Evolutionary conservation across 352 stramenopile species (phyloP), one percentile per base, ranked within the genome.

Genomic region (Globisporangium nunn): DNA sequence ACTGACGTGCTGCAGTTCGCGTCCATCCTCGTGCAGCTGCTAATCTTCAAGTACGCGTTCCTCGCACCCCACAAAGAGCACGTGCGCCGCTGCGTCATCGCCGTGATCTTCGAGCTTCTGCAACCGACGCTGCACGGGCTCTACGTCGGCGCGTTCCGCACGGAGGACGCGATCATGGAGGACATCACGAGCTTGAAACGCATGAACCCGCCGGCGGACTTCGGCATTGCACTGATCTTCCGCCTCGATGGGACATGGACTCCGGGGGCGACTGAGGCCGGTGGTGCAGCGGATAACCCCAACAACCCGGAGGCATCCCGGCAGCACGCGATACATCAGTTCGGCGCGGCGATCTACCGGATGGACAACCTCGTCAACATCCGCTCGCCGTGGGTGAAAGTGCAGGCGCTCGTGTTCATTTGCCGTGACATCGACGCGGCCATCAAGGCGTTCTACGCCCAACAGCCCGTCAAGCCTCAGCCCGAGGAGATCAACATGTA

Each of bases 21-120:
- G 1, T 64, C 61, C 0, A 74, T 89, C 50, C 61, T 87, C 28
- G 59, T 68, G 2, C 79, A 87, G 52, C 64, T 89, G 11, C 56
- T 87, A 30, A 31, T 75, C 39, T 85, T 76, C 59, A 89, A 84
- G 56, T 85, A 87, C 59, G 44, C 67, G 0, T 62, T 72, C 15
- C 56, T 71, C 8, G 44, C 53, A 10, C 56, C 51, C 40, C 63
- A 53, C 15, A 66, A 63, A 1, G 18, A 59, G 8, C 43, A 68
- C 15, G 62, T 87, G 18, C 63, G 74, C 1, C 66, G 72, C n/a
- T 73, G 66, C 14, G 74, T 86, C 6, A 47, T 88, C 0, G 67
- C 70, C n/a, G 72, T 73, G 8, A 74, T 87, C 18, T 88, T 90
- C 58, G 77, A 83, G 28, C 69, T 73, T 17, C 66, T 90, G 4